Conservation (phyloP, 2,329 filamentous ascomycete species). For the Diaporthe eres region DNA sequence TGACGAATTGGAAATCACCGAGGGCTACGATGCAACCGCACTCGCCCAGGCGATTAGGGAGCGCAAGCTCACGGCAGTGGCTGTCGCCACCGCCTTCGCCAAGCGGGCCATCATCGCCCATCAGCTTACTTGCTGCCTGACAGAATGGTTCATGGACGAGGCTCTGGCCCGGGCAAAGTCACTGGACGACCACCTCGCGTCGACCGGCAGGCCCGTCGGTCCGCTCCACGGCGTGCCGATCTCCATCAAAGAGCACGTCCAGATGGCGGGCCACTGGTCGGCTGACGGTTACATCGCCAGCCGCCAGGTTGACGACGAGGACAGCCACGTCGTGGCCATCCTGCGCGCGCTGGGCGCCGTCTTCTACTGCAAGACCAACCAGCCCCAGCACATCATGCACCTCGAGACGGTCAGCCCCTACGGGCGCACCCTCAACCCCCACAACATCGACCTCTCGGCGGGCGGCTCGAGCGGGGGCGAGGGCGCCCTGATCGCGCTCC, state of each 20-base stretch:
- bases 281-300: slow-evolving; percentile 66
- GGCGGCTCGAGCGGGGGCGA: slow-evolving; percentile 77
- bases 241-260: slow-evolving; percentile 73
- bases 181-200: slow-evolving; percentile 58
- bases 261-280: slow-evolving; percentile 63
- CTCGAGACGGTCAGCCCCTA: slow-evolving; percentile 74
- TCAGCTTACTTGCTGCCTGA: slow-evolving; percentile 51
- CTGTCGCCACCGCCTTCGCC: slow-evolving; percentile 58
- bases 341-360: slow-evolving; percentile 72
- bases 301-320: slow-evolving; percentile 64
- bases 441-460: slow-evolving; percentile 70
- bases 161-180: slow-evolving; percentile 48
- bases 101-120: slow-evolving; percentile 63
- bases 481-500: slow-evolving; percentile 56
- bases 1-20: slow-evolving; percentile 64
- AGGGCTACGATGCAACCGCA: slow-evolving; percentile 58
- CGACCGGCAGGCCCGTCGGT: slow-evolving; percentile 60
- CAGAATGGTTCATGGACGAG: slow-evolving; percentile 46
- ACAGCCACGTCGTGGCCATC: slow-evolving; percentile 70
- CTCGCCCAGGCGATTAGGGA: slow-evolving; percentile 57
- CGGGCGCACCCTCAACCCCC: slow-evolving; percentile 74
- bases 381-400: slow-evolving; percentile 70
- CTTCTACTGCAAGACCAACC: slow-evolving; percentile 77
- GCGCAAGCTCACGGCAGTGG: slow-evolving; percentile 53
- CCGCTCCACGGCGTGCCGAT: slow-evolving; percentile 68